These are phyloP conservation scores for Marasmius tenuissimus DNA, from an alignment of 1,284 basidiomycete genomes.

Conservation along the genomic window DNA sequence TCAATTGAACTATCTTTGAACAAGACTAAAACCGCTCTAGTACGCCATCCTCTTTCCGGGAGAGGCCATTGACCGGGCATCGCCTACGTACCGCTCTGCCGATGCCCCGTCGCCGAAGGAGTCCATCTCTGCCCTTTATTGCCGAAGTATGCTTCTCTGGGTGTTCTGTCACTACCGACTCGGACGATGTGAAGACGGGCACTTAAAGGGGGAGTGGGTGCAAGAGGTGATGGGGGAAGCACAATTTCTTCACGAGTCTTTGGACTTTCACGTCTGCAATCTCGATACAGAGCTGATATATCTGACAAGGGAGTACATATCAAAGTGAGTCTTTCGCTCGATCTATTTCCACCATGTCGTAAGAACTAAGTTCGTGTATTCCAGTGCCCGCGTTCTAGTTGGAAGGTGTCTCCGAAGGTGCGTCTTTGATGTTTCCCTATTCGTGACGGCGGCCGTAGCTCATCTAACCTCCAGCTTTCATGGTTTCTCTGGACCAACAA, in stretches of 20 bases:
- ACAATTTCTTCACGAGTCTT: conserved; percentile 60
- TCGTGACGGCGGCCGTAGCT: conserved; percentile 21
- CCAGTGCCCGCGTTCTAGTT: conserved; percentile 66
- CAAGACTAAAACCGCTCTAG: conserved; percentile 21
- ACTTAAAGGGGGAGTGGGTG: conserved; percentile 56
- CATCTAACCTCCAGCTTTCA: conserved; percentile 38
- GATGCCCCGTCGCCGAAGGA: conserved; percentile 58
- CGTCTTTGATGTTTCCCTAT: conserved; percentile 25
- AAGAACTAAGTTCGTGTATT: conserved; percentile 5
- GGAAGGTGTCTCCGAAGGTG: conserved; percentile 66
- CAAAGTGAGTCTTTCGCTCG: conserved; percentile 52
- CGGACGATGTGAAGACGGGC: conserved; percentile 34
- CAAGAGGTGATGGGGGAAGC: conserved; percentile 61
- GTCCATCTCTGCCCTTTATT: conserved; percentile 76
- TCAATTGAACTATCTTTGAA: conserved; percentile 9
- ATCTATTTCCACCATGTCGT: conserved; percentile 9
- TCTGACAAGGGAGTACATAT: conserved; percentile 68
- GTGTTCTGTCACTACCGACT: conserved; percentile 60
- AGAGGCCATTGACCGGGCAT: conserved; percentile 54
- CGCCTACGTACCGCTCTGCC: conserved; percentile 35
- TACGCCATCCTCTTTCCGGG: conserved; percentile 46
- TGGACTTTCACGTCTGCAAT: conserved; percentile 68
- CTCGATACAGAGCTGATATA: conserved; percentile 65
- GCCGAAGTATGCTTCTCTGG: conserved; percentile 77
- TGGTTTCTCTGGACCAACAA: conserved; percentile 32